A percentile compares a stretch with the other conserved stretches of the same genome.
Conservation (phyloP, 257 asterid species). For the Penstemon barbatus region DNA sequence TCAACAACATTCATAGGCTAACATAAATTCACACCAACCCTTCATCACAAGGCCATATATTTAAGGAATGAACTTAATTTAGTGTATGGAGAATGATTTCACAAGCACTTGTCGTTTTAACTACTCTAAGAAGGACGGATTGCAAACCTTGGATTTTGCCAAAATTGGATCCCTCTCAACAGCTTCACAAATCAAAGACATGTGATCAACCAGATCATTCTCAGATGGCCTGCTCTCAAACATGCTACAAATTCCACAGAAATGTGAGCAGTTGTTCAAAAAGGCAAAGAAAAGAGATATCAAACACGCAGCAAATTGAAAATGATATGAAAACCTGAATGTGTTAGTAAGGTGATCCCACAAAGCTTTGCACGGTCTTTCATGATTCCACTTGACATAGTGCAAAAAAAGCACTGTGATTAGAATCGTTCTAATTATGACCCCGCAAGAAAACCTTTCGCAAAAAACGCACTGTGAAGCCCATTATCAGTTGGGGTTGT, state of each 20-base stretch:
- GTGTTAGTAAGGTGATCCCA: slow-evolving; percentile 68
- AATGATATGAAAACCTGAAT: slow-evolving; percentile 68
- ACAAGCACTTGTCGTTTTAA: slow-evolving; percentile 11
- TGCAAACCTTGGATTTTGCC: slow-evolving; percentile 67
- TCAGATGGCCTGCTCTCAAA: slow-evolving; percentile 65
- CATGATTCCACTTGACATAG: slow-evolving; percentile 59
- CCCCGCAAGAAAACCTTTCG: no score
- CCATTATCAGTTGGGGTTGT: no score
- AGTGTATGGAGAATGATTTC: slow-evolving; percentile 4
- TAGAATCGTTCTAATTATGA: slow-evolving; percentile 49
- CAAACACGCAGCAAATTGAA: slow-evolving; percentile 20
- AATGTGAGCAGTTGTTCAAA: slow-evolving; percentile 12
- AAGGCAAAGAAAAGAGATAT: slow-evolving; percentile 4
- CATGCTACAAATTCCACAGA: slow-evolving; percentile 41
- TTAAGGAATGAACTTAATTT: background rate
- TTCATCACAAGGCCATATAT: slow-evolving; percentile 10
- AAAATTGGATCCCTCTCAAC: slow-evolving; percentile 54
- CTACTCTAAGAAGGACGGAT: slow-evolving; percentile 23
- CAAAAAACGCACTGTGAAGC: no score
- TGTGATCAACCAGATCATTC: slow-evolving; percentile 65
- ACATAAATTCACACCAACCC: background rate
- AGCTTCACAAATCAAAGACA: slow-evolving; percentile 57
- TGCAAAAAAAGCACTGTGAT: slow-evolving; percentile 63
- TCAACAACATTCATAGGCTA: background rate
- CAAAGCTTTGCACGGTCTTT: slow-evolving; percentile 54